These are phyloP conservation scores for Fraxinus quadrangulata DNA, from an alignment of 257 asterid genomes.

Conservation along the genomic window DNA sequence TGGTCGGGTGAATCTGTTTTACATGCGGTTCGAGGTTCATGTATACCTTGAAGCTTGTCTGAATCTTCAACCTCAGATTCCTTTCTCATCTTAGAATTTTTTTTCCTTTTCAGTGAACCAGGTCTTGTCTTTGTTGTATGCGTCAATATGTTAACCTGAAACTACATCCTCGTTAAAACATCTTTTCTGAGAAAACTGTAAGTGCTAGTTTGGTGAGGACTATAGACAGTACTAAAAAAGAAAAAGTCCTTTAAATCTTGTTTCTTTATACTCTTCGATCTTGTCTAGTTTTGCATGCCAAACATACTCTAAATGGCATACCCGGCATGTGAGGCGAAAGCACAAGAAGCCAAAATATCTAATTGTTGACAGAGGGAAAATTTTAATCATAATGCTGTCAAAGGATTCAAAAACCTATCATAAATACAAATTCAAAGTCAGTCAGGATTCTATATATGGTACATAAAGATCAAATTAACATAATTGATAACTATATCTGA, in stretches of 20 bases:
- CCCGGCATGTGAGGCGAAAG: background rate
- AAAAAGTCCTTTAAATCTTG: background rate
- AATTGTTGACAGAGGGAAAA: background rate
- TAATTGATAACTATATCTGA: background rate
- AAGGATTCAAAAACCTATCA: background rate
- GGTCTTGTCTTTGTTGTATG: slow-evolving; percentile 52
- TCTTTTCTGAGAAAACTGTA: slow-evolving; percentile 8
- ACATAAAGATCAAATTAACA: background rate
- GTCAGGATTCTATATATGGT: background rate
- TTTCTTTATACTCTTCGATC: background rate
- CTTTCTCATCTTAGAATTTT: slow-evolving; percentile 32
- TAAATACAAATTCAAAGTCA: background rate
- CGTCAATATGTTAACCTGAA: slow-evolving; percentile 65
- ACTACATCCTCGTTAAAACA: slow-evolving; percentile 26
- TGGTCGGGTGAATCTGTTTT: slow-evolving; percentile 11
- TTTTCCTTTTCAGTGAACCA: slow-evolving; percentile 35
- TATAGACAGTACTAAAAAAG: background rate
- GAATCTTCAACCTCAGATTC: slow-evolving; percentile 30
- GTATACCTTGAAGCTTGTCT: slow-evolving; percentile 21
- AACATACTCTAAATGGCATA: background rate
- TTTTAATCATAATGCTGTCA: background rate
- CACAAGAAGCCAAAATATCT: background rate
- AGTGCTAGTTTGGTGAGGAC: background rate
- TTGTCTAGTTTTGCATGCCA: background rate
- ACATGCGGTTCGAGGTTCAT: slow-evolving; percentile 17